A percentile compares a stretch with the other conserved stretches of the same genome.
phyloP scores from a whole-genome alignment of 345 rosid species.

The Salix exigua region DNA sequence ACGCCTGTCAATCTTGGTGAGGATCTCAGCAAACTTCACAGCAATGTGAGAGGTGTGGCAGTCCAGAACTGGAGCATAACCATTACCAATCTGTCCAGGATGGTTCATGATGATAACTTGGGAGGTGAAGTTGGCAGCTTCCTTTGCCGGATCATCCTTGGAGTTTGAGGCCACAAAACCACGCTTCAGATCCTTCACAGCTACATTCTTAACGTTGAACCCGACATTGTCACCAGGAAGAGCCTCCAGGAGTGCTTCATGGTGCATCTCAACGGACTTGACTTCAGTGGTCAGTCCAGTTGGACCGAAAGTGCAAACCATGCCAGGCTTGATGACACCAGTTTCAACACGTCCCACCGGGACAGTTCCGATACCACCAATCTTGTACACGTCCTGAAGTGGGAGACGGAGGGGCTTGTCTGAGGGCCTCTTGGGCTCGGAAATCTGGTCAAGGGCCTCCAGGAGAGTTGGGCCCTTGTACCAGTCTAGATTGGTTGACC shows the following conservation, averaged over 20 bases:
- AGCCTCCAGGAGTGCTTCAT: slow-evolving; percentile 73
- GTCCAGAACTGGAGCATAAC: slow-evolving; percentile 76
- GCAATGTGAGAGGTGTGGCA: slow-evolving; percentile 89
- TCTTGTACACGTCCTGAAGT: slow-evolving; percentile 62
- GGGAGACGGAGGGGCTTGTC: slow-evolving; percentile 59
- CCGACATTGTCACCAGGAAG: slow-evolving; percentile 79
- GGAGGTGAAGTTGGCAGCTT: slow-evolving; percentile 67
- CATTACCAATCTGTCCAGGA: slow-evolving; percentile 85
- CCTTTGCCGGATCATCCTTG: slow-evolving; percentile 79
- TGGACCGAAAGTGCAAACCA: slow-evolving; percentile 74
- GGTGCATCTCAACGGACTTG: slow-evolving; percentile 93
- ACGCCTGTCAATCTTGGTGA: slow-evolving; percentile 72
- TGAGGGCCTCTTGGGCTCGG: slow-evolving; percentile 42
- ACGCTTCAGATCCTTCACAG: slow-evolving; percentile 83
- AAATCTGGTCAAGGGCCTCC: slow-evolving; percentile 34
- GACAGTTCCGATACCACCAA: slow-evolving; percentile 59
- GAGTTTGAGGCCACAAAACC: slow-evolving; percentile 80
- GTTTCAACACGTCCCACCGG: slow-evolving; percentile 55
- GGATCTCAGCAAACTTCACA: slow-evolving; percentile 59
- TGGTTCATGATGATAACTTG: slow-evolving; percentile 90
- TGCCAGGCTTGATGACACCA: slow-evolving; percentile 63
- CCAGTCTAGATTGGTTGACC: slow-evolving; percentile 46
- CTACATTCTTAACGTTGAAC: slow-evolving; percentile 76
- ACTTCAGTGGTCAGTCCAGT: slow-evolving; percentile 78
- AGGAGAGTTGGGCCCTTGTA: slow-evolving; percentile 45